phyloP scores from a whole-genome alignment of 352 stramenopile genomes.

The Phytophthora pisi region DNA sequence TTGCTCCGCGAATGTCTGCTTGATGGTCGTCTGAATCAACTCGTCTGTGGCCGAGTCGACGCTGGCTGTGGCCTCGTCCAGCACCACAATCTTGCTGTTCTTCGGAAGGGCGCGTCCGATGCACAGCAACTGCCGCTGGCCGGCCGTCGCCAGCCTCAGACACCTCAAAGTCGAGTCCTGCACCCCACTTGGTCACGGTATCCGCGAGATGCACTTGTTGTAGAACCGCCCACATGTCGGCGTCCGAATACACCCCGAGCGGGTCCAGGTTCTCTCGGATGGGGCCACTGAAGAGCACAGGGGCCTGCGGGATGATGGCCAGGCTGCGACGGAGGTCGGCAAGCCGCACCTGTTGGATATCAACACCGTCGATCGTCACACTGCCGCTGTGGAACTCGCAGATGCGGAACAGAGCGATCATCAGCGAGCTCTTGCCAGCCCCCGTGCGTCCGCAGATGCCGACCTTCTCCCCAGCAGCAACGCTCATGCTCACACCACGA shows the following conservation, averaged over 20 bases:
- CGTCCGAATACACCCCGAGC: constrained; percentile 75
- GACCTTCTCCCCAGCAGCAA: constrained; percentile 28
- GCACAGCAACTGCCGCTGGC: constrained; percentile 93
- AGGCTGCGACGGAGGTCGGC: constrained; percentile 42
- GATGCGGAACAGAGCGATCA: constrained; percentile 27
- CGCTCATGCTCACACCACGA: constrained; percentile 33
- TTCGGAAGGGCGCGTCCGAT: constrained; percentile 94
- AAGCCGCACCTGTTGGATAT: constrained; percentile 60
- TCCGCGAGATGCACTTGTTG: constrained; percentile 61
- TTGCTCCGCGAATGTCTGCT: constrained; percentile 79
- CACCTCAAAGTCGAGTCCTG: constrained; percentile 44
- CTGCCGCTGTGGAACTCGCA: constrained; percentile 59
- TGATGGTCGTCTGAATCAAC: constrained; percentile 63
- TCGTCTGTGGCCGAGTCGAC: constrained; percentile 79
- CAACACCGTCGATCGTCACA: constrained; percentile 87
- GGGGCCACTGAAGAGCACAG: constrained; percentile 90
- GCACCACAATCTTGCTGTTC: constrained; percentile 77
- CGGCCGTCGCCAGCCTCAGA: constrained; percentile 76
- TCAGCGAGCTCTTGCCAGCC: constrained; percentile 18
- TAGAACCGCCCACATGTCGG: constrained; percentile 60
- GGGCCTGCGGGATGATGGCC: constrained; percentile 77
- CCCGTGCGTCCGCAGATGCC: constrained; percentile 13
- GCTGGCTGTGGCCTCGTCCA: neutral
- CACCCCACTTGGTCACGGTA: constrained; percentile 60
- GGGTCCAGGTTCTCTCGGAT: constrained; percentile 91